Evolutionary conservation across 2,329 filamentous ascomycete genomes (phyloP).

Genomic region (Clonostachys solani): DNA sequence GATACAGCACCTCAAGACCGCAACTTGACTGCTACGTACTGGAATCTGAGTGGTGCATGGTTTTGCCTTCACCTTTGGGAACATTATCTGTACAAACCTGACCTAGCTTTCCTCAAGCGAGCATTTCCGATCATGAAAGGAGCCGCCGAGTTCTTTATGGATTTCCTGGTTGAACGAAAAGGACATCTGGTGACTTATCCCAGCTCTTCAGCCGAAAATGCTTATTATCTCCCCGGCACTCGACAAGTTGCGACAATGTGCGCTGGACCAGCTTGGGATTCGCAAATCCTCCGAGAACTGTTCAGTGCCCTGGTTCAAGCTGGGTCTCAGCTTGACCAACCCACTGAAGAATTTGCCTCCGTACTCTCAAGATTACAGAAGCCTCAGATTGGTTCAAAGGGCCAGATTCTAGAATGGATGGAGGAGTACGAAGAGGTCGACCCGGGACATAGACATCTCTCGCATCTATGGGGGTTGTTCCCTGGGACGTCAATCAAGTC

Average conservation of each 20-base stretch:
- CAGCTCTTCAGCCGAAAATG: constrained; percentile 16
- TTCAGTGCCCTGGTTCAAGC: constrained; percentile 3
- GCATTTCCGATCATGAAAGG: constrained; percentile 23
- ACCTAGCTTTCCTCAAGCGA: constrained; percentile 8
- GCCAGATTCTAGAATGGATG: constrained; percentile 35
- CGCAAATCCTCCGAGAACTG: constrained; percentile 6
- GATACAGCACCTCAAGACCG: constrained; percentile 29
- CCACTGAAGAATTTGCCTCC: constrained; percentile 1
- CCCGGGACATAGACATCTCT: constrained; percentile 44
- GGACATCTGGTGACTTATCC: constrained; percentile 15
- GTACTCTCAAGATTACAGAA: constrained; percentile 7
- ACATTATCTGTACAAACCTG: constrained; percentile 13
- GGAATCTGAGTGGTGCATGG: constrained; percentile 16
- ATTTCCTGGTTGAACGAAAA: constrained; percentile 26
- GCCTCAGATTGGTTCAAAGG: constrained; percentile 13
- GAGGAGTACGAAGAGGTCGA: constrained; percentile 32
- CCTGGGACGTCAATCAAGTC: constrained; percentile 26
- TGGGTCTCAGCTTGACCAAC: constrained; percentile 1
- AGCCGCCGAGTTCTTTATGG: constrained; percentile 28
- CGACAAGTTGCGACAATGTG: constrained; percentile 11
- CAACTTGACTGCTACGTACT: constrained; percentile 17
- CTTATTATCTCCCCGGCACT: constrained; percentile 7
- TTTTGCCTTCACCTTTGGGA: constrained; percentile 13
- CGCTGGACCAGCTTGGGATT: constrained; percentile 13
- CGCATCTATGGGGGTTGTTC: constrained; percentile 42